These are phyloP conservation scores for Saturnispora diversa DNA, from an alignment of 805 yeast species.

Conservation along the genomic window DNA sequence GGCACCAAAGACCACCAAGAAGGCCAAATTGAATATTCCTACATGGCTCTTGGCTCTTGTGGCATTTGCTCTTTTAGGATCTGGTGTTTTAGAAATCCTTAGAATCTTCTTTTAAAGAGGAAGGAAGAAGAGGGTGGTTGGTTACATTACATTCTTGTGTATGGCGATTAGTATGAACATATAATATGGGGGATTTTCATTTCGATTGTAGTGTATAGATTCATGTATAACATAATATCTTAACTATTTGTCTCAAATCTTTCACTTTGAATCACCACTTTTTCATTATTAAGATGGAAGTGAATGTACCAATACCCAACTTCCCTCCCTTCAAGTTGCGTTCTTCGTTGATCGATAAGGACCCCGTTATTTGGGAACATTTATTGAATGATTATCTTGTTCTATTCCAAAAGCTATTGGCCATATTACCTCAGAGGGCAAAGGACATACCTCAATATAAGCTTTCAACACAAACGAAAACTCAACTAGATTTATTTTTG, in stretches of 20 bases:
- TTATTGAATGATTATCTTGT: conserved; percentile 55
- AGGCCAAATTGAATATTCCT: conserved; percentile 33
- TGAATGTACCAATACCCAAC: conserved; percentile 20
- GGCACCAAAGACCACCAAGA: conserved; percentile 6
- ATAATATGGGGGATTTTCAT: too few relatives aligned
- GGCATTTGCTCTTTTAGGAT: conserved; percentile 67
- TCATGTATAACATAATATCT: too few relatives aligned
- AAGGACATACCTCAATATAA: conserved; percentile 22
- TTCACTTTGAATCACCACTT: background rate
- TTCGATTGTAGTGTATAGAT: too few relatives aligned
- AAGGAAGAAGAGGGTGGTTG: background rate
- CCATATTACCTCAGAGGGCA: conserved; percentile 16
- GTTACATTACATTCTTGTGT: background rate
- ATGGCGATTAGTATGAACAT: too few relatives aligned
- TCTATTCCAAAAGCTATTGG: conserved; percentile 41
- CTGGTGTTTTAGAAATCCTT: conserved; percentile 67
- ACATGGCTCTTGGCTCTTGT: conserved; percentile 48
- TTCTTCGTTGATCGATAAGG: conserved; percentile 71
- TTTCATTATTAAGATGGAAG: conserved; percentile 3
- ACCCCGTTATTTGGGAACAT: conserved; percentile 79
- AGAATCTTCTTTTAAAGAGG: conserved; percentile 41
- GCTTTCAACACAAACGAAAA: conserved; percentile 46
- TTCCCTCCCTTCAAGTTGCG: conserved; percentile 71
- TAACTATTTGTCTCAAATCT: background rate
- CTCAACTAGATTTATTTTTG: conserved; percentile 49